phyloP scores from a whole-genome alignment of 1,284 basidiomycete species.

The Peniophora sp. region DNA sequence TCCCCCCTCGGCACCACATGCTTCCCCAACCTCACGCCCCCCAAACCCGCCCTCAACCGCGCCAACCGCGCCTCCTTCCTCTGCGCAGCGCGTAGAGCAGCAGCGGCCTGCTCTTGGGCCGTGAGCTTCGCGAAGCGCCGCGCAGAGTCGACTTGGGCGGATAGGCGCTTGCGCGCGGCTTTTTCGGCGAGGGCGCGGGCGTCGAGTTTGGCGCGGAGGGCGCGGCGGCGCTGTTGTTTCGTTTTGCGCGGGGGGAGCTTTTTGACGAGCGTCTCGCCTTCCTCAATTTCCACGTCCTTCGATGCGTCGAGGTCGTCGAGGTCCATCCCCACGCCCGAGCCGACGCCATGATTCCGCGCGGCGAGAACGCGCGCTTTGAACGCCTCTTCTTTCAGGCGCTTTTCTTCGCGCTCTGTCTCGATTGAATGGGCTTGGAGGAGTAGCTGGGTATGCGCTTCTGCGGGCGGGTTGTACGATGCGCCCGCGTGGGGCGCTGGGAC shows the following conservation, averaged over 20 bases:
- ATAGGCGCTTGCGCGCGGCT: constrained; percentile 47
- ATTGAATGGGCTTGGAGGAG: constrained; percentile 63
- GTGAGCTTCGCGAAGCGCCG: constrained; percentile 44
- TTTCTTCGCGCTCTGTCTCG: constrained; percentile 54
- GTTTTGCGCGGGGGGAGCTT: constrained; percentile 63
- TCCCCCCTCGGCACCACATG: constrained; percentile 63
- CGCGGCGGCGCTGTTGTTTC: constrained; percentile 38
- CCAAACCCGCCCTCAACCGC: constrained; percentile 49
- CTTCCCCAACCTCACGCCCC: constrained; percentile 67
- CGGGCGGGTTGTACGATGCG: constrained; percentile 89
- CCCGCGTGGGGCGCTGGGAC: constrained; percentile 78
- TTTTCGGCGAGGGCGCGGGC: constrained; percentile 58
- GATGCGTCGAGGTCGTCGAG: constrained; percentile 38
- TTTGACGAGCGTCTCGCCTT: constrained; percentile 27
- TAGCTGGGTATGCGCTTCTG: constrained; percentile 69
- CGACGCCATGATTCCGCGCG: constrained; percentile 28
- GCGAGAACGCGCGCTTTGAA: constrained; percentile 48
- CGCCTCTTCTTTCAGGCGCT: constrained; percentile 34
- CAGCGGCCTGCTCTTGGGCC: constrained; percentile 11
- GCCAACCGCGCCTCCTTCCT: constrained; percentile 30
- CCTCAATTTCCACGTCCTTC: constrained; percentile 20
- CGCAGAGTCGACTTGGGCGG: constrained; percentile 46
- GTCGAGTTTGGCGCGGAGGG: too few relatives aligned
- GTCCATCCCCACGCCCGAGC: constrained; percentile 43
- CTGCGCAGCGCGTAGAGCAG: constrained; percentile 24